Evolutionary conservation across 805 yeast genomes (phyloP).

Genomic region (Kuraishia ogatae): DNA sequence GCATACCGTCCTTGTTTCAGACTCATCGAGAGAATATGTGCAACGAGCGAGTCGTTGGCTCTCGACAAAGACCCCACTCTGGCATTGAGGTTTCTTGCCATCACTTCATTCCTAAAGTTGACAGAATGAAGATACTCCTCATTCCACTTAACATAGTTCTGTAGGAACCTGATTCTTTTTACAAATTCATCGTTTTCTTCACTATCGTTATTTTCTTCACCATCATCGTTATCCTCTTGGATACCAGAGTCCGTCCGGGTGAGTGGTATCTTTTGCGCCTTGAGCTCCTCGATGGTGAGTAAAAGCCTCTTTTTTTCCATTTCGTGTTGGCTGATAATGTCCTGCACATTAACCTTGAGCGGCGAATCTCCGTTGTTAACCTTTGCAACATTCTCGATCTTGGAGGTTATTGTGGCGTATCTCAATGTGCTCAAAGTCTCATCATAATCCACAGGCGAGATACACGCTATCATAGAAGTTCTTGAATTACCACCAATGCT

Average conservation of each 20-base stretch:
- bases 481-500: slow-evolving; percentile 75
- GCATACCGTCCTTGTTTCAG: background rate
- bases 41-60: background rate
- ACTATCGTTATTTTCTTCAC: background rate
- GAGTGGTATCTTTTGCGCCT: slow-evolving; percentile 1
- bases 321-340: slow-evolving; percentile 16
- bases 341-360: slow-evolving; percentile 24
- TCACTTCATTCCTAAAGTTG: slow-evolving; percentile 5
- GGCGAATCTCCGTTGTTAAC: slow-evolving; percentile 31
- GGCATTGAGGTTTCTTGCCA: background rate
- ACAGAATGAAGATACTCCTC: slow-evolving; percentile 14
- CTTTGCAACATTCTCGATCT: slow-evolving; percentile 54
- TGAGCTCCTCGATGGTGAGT: slow-evolving; percentile 10
- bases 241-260: background rate
- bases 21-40: background rate
- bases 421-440: slow-evolving; percentile 70
- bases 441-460: slow-evolving; percentile 71
- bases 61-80: background rate
- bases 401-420: slow-evolving; percentile 71
- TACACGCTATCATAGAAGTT: slow-evolving; percentile 83
- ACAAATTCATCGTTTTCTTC: slow-evolving; percentile 1
- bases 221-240: background rate
- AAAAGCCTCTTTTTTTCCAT: slow-evolving; percentile 15
- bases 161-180: slow-evolving; percentile 9
- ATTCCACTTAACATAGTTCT: slow-evolving; percentile 17